Evolutionary conservation across 2,329 filamentous ascomycete species (phyloP).

Genomic region (Cladosporium austrohemisphaericum): DNA sequence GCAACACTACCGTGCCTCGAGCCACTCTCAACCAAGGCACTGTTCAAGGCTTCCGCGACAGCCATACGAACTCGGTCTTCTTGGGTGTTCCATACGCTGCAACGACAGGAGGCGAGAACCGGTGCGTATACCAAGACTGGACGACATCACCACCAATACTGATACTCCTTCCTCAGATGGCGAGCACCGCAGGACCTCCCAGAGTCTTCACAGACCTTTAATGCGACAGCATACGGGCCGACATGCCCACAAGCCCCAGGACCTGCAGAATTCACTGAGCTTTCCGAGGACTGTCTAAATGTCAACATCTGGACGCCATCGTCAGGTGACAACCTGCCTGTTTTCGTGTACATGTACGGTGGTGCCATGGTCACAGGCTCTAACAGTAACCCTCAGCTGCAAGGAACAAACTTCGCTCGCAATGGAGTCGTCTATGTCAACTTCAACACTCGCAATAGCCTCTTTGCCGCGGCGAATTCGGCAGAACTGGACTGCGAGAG

Average conservation of each 20-base stretch:
- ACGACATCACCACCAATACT: neutral
- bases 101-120: conserved; percentile 40
- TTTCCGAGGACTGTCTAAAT: conserved; percentile 55
- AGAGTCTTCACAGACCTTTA: conserved; percentile 20
- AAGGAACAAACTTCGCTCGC: conserved; percentile 43
- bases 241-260: conserved; percentile 32
- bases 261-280: conserved; percentile 19
- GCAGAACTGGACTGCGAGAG: conserved; percentile 28
- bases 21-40: conserved; percentile 10
- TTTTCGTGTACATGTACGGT: conserved; percentile 61
- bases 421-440: conserved; percentile 53
- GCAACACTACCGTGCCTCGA: neutral
- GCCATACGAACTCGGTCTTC: conserved; percentile 30
- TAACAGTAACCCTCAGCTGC: conserved; percentile 18
- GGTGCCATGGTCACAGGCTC: conserved; percentile 49
- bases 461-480: conserved; percentile 5
- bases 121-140: conserved; percentile 21
- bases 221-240: conserved; percentile 30
- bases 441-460: conserved; percentile 57
- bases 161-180: conserved; percentile 24
- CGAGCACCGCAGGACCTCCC: conserved; percentile 30
- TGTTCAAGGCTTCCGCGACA: conserved; percentile 16
- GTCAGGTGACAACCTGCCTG: conserved; percentile 41
- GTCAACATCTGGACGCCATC: conserved; percentile 54
- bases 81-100: conserved; percentile 41